Base-by-base conservation (phyloP, 169 alveolate genomes). In the Theileria annulata region DNA sequence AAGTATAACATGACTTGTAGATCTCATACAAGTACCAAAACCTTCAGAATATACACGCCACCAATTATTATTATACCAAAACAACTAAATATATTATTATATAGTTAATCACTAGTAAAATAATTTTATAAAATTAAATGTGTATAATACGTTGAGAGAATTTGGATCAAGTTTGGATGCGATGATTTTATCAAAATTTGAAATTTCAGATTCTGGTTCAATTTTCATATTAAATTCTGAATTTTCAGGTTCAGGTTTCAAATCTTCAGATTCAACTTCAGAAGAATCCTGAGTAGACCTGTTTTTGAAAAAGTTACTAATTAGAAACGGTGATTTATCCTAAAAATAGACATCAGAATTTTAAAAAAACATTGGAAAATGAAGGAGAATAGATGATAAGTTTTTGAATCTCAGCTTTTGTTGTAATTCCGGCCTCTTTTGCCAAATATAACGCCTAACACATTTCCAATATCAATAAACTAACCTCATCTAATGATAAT, bases 371-470 rank as follows among this genome's bases (percentile, higher is more conserved):
- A 25, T 93, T 70, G n/a, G 96, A 93, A 74, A 93, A 92, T 13
- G 95, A 86, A 8, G 96, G 96, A 6, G 96, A 88, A 19, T 81
- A 77, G 73, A 93, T 79, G 17, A 93, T 78, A 19, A 93, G 79
- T 69, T 66, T 77, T 76, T 93, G 96, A 8, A 89, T 28, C 59
- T 93, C 96, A 15, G 87, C 77, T 13, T 87, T 89, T 1, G 96
- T 93, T 21, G 75, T 86, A 66, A 91, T 77, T n/a, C 95, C 95
- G 70, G 93, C 94, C 69, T 93, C 96, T 79, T 92, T 93, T 3
- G 96, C 90, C 71, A 92, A 77, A 81, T 92, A 93, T 59, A 93
- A 79, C 6, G 96, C 96, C 95, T 93, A n/a, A 13, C 17, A 60
- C 0, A 23, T 13, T 19, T 3, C 19, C n/a, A 60, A 33, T 2